Evolutionary conservation across 306 rosid species (phyloP).

Genomic region (Spatholobus suberectus): DNA sequence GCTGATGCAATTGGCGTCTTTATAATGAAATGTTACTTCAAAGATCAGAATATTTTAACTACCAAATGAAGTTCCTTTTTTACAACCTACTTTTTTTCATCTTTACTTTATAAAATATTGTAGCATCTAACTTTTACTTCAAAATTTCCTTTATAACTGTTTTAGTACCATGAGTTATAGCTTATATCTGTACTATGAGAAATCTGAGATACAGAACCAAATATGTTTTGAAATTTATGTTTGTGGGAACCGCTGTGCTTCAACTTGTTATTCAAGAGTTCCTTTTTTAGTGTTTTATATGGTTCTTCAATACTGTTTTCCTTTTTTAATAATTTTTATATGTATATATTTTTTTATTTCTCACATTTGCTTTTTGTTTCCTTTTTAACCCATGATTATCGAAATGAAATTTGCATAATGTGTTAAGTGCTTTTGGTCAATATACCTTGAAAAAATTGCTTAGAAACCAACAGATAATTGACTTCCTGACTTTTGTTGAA

Average conservation of each 20-base stretch:
- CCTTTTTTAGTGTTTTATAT: slow-evolving; percentile 16
- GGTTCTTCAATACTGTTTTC: slow-evolving; percentile 12
- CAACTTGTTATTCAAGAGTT: slow-evolving; percentile 27
- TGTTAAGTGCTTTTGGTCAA: slow-evolving; percentile 11
- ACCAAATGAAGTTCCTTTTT: slow-evolving; percentile 66
- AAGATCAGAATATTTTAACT: slow-evolving; percentile 67
- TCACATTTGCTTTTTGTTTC: neutral
- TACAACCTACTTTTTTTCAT: slow-evolving; percentile 35
- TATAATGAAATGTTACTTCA: slow-evolving; percentile 60
- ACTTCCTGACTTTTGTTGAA: neutral
- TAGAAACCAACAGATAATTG: neutral
- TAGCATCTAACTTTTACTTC: slow-evolving; percentile 52
- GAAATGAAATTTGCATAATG: neutral
- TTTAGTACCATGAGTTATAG: neutral
- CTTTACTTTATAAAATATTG: slow-evolving; percentile 53
- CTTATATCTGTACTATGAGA: slow-evolving; percentile 50
- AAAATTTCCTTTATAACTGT: slow-evolving; percentile 50
- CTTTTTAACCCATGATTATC: neutral
- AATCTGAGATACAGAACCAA: slow-evolving; percentile 52
- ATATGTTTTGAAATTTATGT: slow-evolving; percentile 45
- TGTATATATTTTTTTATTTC: neutral
- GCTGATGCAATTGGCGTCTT: slow-evolving; percentile 84
- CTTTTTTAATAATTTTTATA: neutral
- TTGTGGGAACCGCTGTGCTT: slow-evolving; percentile 29
- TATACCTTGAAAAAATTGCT: neutral